Evolutionary conservation across 2,329 filamentous ascomycete genomes (phyloP), one percentile per base, ranked within the genome.

Genomic region (Colletotrichum brevisporum): DNA sequence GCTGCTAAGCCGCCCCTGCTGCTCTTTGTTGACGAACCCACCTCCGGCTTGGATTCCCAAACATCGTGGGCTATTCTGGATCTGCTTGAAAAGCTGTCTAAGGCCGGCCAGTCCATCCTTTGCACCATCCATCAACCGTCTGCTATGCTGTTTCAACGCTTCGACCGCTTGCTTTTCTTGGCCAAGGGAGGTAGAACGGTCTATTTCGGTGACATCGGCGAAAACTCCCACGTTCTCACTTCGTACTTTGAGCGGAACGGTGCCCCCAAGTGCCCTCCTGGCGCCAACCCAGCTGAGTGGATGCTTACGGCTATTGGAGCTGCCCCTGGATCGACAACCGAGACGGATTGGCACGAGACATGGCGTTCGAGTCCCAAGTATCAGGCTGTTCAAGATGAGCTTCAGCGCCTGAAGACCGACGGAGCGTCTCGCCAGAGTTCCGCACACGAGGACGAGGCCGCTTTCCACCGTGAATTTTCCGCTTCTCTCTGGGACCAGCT

Each of bases 1-100:
- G 92, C 91, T 21, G 92, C 92, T 1, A 92, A 91, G 75, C 92
- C 92, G 0, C 86, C 91, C 47, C 81, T 94, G 2, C 85, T 94
- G 55, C 85, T 94, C 18, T 94, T 94, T 83, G 84, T 94, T 21
- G 92, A 94, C 74, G 92, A 94, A 74, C 92, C 92, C 2, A 94
- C 92, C 5, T 93, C 91, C 5, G 92, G 92, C 76, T 84, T 94
- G 15, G 92, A 94, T 78, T 90, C 86, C 73, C 91, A 94, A 75
- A 93, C 91, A 1, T 91, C 91, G 0, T 94, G 91, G 90, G 90
- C 91, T 55, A 94, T 94, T 75, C 87, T 90, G 21, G 87, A 89
- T 76, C 83, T 94, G 3, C 86, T 94, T 67, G 88, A 92, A 71
- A 94, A 93, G 71, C 81, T 91, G 3, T 84, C 87, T 0, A 74